Conservation (phyloP, 2,329 filamentous ascomycete genomes). For the Fusarium sp. region DNA sequence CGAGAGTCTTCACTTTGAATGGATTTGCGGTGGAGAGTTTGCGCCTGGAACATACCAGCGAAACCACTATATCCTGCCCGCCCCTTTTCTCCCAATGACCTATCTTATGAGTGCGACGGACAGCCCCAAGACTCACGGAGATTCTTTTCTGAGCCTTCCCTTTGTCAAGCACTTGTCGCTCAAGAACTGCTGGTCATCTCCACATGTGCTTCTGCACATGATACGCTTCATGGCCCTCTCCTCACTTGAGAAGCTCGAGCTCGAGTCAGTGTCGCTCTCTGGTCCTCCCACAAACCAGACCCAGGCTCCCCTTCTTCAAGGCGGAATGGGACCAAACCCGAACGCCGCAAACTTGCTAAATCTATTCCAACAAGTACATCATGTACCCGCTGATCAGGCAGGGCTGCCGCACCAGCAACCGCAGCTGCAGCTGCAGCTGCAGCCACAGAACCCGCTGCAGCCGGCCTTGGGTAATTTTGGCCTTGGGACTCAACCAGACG, state of each 20-base stretch:
- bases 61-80: conserved; percentile 72
- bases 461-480: not conserved
- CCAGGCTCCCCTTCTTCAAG: conserved; percentile 44
- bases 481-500: not conserved
- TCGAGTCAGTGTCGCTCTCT: conserved; percentile 75
- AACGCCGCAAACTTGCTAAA: conserved; percentile 31
- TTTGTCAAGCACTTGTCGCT: conserved; percentile 70
- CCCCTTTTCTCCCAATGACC: conserved; percentile 61
- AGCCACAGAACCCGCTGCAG: not conserved
- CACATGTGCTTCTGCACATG: conserved; percentile 66
- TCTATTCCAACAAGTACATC: conserved; percentile 25
- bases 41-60: conserved; percentile 71
- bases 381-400: not conserved
- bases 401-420: not conserved
- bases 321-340: not conserved
- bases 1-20: conserved; percentile 72
- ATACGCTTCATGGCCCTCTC: conserved; percentile 60
- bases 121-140: conserved; percentile 47
- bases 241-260: conserved; percentile 64
- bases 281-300: conserved; percentile 52
- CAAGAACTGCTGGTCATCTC: conserved; percentile 77
- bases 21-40: conserved; percentile 75
- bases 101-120: conserved; percentile 46
- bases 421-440: not conserved
- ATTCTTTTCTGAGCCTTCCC: conserved; percentile 64